A percentile compares a stretch with the other conserved stretches of the same genome.
Conservation (phyloP, 176 grass and related monocot genomes). For the Oryza glumipatula region DNA sequence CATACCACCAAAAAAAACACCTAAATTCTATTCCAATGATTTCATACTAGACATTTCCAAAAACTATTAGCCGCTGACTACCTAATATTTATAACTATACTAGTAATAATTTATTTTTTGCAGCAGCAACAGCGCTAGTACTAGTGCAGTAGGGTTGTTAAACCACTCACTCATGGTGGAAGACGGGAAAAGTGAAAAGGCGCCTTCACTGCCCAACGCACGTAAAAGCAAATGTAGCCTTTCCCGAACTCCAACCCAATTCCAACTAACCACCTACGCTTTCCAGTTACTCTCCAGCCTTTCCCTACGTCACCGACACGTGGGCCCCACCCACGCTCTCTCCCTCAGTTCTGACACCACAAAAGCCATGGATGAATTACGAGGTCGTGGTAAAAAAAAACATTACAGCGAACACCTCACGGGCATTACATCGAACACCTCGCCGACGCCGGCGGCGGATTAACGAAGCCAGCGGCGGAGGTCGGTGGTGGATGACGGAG, state of each 20-base stretch:
- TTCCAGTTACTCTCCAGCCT: slow-evolving; percentile 36
- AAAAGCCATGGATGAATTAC: slow-evolving; percentile 27
- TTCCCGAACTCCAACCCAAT: slow-evolving; percentile 30
- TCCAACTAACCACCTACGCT: slow-evolving; percentile 21
- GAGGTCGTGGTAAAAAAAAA: not conserved
- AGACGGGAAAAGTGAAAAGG: slow-evolving; percentile 7
- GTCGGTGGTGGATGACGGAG: slow-evolving; percentile 85
- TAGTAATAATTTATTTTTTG: not conserved
- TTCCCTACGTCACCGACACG: not conserved
- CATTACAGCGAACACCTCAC: not conserved
- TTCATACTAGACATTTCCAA: too few species aligned
- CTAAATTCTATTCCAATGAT: too few species aligned
- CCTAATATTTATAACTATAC: too few species aligned
- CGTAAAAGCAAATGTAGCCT: slow-evolving; percentile 14
- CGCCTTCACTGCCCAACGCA: not conserved
- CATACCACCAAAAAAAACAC: too few species aligned
- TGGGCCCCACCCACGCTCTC: not conserved
- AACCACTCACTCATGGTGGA: not conserved
- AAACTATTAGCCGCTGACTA: too few species aligned
- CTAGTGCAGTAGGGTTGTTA: not conserved
- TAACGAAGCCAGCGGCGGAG: slow-evolving; percentile 77
- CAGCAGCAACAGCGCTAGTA: not conserved
- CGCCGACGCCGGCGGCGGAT: not conserved
- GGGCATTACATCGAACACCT: not conserved
- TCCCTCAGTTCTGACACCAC: not conserved